Evolutionary conservation across 108 stramenopile species (phyloP), one percentile per base, ranked within the genome.

Genomic region (Nitzschia inconspicua): DNA sequence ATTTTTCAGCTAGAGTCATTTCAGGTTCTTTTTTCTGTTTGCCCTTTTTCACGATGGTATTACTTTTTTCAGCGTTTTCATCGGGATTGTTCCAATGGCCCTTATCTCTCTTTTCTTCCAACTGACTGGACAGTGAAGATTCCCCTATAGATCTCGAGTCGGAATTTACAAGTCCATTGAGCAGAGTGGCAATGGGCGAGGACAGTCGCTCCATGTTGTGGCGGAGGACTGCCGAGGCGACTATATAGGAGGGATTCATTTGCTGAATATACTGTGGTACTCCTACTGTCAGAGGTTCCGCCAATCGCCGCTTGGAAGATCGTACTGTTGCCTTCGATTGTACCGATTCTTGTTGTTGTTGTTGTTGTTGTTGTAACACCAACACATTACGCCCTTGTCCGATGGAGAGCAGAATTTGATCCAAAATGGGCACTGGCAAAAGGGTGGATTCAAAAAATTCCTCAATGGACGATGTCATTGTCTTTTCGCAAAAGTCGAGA

Each of bases 111-210:
- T 63, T 44, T 36, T 56, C 36, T 31, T 26, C 34, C 13, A 54
- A 53, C 16, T 60, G 47, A 2, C 68, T 47, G 24, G 76, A 75
- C 40, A 85, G 77, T 6, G 44, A 60, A 10, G 74, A 77, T 30
- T 71, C 39, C 27, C 56, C 64, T 10, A 85, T 54, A 7, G 80
- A 44, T 8, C 78, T 72, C 3, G 82, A 24, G 50, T 93, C 86
- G 5, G 79, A 79, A 53, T 79, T 75, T 24, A 89, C 55, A 23
- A 93, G 62, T 3, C 86, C 86, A 54, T 93, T 89, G 52, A 93
- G 46, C 29, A 88, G 55, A 4, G 65, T 46, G 0, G 91, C 83
- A 25, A 88, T 78, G 3, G 88, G 88, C 3, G 72, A 73, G 5
- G 72, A 66, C 8, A 89, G 64, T 4, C 76, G 79, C 42, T 91